These are phyloP conservation scores for Schoenoplectus tabernaemontani DNA, from an alignment of 202 grass and related monocot genomes.

Conservation along the genomic window DNA sequence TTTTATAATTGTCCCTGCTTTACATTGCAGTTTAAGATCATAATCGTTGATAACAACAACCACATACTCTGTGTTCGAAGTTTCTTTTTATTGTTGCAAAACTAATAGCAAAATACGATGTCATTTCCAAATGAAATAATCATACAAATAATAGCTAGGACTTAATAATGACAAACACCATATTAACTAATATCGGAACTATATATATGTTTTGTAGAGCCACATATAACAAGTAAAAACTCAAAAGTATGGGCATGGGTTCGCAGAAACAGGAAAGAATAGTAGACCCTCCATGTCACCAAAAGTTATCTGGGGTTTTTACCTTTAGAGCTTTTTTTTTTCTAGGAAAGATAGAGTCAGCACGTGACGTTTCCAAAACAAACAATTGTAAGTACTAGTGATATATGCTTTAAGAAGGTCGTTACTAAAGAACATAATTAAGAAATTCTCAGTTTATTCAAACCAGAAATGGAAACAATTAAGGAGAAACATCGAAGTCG, in stretches of 20 bases:
- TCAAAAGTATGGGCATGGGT: background rate
- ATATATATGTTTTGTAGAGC: background rate
- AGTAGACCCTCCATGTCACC: background rate
- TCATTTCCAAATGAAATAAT: background rate
- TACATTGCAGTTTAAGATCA: background rate
- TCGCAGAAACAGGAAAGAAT: background rate
- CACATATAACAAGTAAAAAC: too few species aligned
- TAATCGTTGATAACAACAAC: background rate
- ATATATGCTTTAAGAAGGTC: background rate
- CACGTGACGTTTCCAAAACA: background rate
- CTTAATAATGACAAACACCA: background rate
- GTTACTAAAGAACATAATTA: conserved; percentile 1
- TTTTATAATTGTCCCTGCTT: background rate
- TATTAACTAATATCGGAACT: background rate
- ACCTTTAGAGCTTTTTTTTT: background rate
- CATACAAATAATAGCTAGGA: background rate
- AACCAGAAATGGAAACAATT: conserved; percentile 10
- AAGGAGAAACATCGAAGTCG: background rate
- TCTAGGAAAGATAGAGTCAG: background rate
- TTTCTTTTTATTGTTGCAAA: background rate
- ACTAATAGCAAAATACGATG: background rate
- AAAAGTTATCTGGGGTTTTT: background rate
- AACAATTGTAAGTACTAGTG: background rate
- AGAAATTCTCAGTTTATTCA: background rate
- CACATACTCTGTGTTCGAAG: background rate